These are phyloP conservation scores for Rhodotorula graminis DNA, from an alignment of 768 basidiomycete genomes.

Conservation along the genomic window DNA sequence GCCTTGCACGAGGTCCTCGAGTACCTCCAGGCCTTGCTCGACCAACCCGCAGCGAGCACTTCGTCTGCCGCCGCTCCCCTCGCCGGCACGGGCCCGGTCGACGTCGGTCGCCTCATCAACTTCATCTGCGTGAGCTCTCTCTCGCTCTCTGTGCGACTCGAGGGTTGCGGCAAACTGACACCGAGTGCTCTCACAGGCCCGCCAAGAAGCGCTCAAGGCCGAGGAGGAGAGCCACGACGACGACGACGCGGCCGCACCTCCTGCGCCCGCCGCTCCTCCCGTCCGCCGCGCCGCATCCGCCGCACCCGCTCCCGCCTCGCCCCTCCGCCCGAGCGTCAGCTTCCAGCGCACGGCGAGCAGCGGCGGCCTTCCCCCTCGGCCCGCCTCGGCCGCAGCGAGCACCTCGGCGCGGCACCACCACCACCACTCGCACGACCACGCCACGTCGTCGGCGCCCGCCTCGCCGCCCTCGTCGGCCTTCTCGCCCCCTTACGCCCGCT, in stretches of 20 bases:
- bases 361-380: neutral
- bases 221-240: slow-evolving; percentile 37
- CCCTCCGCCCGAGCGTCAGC: slow-evolving; percentile 8
- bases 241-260: neutral
- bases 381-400: slow-evolving; percentile 15
- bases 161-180: neutral
- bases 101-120: slow-evolving; percentile 32
- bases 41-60: slow-evolving; percentile 17
- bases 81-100: neutral
- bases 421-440: neutral
- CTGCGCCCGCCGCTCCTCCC: neutral
- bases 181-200: slow-evolving; percentile 6
- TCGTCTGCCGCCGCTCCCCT: neutral
- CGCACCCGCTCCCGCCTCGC: slow-evolving; percentile 16
- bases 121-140: slow-evolving; percentile 29
- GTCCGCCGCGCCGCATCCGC: slow-evolving; percentile 17
- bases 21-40: slow-evolving; percentile 34
- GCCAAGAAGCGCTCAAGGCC: slow-evolving; percentile 34
- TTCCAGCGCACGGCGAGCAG: neutral
- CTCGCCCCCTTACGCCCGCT: neutral
- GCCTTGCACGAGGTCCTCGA: slow-evolving; percentile 38
- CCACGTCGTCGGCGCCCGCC: slow-evolving; percentile 16
- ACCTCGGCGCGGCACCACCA: neutral
- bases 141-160: neutral
- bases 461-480: slow-evolving; percentile 26